Evolutionary conservation across 306 rosid genomes (phyloP).

Genomic region (Pyrus pyrifolia): DNA sequence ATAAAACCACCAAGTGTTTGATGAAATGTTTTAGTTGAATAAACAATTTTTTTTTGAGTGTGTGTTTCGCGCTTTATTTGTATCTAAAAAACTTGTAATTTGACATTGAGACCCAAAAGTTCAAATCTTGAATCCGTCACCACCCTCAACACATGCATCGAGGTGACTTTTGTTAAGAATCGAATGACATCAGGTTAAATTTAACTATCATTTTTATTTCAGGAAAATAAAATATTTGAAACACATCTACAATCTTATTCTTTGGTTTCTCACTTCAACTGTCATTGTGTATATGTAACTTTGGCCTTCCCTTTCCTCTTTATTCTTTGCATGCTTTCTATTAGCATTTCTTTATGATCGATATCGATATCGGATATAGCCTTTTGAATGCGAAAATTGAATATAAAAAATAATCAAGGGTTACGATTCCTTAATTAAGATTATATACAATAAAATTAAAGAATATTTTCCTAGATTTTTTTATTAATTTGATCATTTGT

Average conservation of each 20-base stretch:
- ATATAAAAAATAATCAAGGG: background rate
- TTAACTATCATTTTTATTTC: background rate
- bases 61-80: too few species aligned
- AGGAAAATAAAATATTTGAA: background rate
- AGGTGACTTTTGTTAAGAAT: background rate
- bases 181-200: background rate
- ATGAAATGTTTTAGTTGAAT: too few species aligned
- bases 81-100: too few species aligned
- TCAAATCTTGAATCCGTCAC: too few species aligned
- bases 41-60: too few species aligned
- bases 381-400: background rate
- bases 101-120: too few species aligned
- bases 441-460: background rate
- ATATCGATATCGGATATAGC: background rate
- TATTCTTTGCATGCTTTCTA: background rate
- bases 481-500: slow-evolving; percentile 14
- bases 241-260: background rate
- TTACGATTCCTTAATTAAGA: background rate
- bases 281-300: background rate
- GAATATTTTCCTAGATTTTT: background rate
- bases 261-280: background rate
- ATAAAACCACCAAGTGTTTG: too few species aligned
- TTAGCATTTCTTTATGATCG: background rate
- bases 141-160: background rate
- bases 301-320: background rate